Evolutionary conservation across 345 rosid species (phyloP), one percentile per base, ranked within the genome.

Genomic region (Bretschneidera sinensis): DNA sequence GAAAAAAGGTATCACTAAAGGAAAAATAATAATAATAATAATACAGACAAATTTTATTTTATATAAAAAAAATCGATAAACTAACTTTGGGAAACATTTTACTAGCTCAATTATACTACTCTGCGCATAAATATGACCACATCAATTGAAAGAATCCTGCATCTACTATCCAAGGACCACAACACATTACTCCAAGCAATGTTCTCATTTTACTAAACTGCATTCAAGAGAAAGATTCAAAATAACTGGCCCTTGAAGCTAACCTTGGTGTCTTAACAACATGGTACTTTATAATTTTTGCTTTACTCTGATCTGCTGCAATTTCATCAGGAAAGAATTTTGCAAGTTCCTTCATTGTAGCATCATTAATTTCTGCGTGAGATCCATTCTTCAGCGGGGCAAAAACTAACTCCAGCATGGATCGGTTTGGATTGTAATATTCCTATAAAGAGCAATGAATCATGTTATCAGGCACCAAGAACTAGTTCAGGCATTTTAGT

Each of bases 311-410:
- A 74, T 94, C 99, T 6, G 89, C 84, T 21, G 90, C 43, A 67
- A 94, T 89, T 70, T 94, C 97, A 39, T 89, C 83, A 11, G 96
- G 99, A 64, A 94, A 94, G 63, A 89, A 92, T 74, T 74, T 94
- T 67, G 91, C 90, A 24, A 94, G 89, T 79, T 94, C 99, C 65
- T 75, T 82, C 95, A 94, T 87, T 14, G 96, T 86, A 16, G 99
- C 96, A 69, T 89, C 89, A 56, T 89, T 86, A 57, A 94, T 94
- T 55, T 89, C 95, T 8, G 17, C 87, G 9, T 21, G 92, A 85
- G 68, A 92, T 83, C 98, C 98, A 89, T 75, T 85, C 92, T 73
- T 83, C 98, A 23, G 97, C 96, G 98, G 98, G 24, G 96, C 97
- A 77, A 94, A 89, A 61, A 89, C 96, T 57, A 94, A 74, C 86